Percentiles rank a stretch among this genome's conserved stretches.
Conservation (phyloP, 768 basidiomycete species). For the Phanerochaete carnosa region DNA sequence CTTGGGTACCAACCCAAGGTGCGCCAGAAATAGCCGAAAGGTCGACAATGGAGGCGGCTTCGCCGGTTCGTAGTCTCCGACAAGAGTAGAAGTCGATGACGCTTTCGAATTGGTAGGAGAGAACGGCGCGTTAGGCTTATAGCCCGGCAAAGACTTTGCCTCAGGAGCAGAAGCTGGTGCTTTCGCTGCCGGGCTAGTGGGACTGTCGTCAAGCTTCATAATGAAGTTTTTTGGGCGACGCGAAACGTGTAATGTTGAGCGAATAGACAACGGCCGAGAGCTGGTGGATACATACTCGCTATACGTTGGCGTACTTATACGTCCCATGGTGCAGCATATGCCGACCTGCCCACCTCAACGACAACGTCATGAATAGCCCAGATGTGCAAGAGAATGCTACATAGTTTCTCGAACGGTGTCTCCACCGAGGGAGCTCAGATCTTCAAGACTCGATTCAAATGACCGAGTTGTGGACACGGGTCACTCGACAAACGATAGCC, state of each 20-base stretch:
- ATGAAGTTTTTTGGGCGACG: not conserved
- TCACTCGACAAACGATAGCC: conserved; percentile 21
- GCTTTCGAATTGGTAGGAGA: conserved; percentile 13
- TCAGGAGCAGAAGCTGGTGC: not conserved
- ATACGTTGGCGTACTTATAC: conserved; percentile 11
- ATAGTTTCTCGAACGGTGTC: conserved; percentile 11
- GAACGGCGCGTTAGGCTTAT: not conserved
- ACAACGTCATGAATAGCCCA: conserved; percentile 9
- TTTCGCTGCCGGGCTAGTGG: not conserved
- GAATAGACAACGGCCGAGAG: not conserved
- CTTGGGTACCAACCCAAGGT: conserved; percentile 54
- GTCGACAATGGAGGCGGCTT: conserved; percentile 41
- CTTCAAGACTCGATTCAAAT: conserved; percentile 11
- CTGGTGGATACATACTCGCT: conserved; percentile 10
- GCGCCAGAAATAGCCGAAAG: conserved; percentile 54
- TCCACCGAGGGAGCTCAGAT: conserved; percentile 10
- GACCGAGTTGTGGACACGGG: conserved; percentile 9
- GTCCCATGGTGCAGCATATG: not conserved
- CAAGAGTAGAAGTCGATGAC: conserved; percentile 21
- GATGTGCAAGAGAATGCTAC: not conserved
- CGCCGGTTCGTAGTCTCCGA: conserved; percentile 11
- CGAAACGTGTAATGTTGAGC: not conserved
- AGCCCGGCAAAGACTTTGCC: not conserved
- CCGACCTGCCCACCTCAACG: not conserved
- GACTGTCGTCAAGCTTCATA: not conserved